Evolutionary conservation across 2,329 filamentous ascomycete species (phyloP).

Genomic region (Fusarium robinianum): DNA sequence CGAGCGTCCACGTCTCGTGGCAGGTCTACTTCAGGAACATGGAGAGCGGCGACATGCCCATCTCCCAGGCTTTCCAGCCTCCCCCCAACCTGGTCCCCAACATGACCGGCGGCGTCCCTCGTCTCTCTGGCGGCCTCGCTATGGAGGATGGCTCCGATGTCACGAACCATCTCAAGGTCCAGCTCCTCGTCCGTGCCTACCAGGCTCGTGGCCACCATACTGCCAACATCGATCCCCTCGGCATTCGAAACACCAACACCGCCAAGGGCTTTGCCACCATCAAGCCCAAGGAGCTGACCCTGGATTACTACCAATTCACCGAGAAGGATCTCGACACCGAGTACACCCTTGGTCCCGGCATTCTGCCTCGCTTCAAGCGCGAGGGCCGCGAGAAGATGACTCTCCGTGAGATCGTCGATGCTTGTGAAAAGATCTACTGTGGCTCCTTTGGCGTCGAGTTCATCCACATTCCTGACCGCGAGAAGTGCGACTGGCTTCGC

Average conservation of each 20-base stretch:
- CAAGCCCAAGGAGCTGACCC: conserved; percentile 88
- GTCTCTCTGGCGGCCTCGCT: conserved; percentile 70
- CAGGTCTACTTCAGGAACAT: conserved; percentile 99
- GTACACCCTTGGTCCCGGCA: conserved; percentile 90
- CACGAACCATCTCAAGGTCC: conserved; percentile 96
- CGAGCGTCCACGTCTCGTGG: conserved; percentile 96
- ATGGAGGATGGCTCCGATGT: conserved; percentile 76
- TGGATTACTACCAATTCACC: conserved; percentile 93
- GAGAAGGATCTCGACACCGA: conserved; percentile 93
- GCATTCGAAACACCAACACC: conserved; percentile 70
- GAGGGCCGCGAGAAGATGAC: conserved; percentile 94
- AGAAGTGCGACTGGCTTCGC: conserved; percentile 97
- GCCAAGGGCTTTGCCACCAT: conserved; percentile 80
- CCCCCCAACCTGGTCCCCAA: conserved; percentile 89
- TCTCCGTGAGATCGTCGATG: conserved; percentile 86
- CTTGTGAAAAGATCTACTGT: conserved; percentile 95
- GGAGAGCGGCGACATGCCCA: conserved; percentile 97
- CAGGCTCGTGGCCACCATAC: conserved; percentile 98
- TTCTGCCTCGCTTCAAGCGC: conserved; percentile 89
- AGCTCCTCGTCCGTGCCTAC: conserved; percentile 95
- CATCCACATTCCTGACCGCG: conserved; percentile 96
- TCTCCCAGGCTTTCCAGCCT: conserved; percentile 94
- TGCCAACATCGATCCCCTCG: conserved; percentile 93
- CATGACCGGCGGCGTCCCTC: conserved; percentile 76
- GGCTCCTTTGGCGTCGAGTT: conserved; percentile 98